A percentile compares a stretch with the other conserved stretches of the same genome.
phyloP scores from a whole-genome alignment of 192 early-diverging fungal genomes.

The Irineochytrium annulatum region DNA sequence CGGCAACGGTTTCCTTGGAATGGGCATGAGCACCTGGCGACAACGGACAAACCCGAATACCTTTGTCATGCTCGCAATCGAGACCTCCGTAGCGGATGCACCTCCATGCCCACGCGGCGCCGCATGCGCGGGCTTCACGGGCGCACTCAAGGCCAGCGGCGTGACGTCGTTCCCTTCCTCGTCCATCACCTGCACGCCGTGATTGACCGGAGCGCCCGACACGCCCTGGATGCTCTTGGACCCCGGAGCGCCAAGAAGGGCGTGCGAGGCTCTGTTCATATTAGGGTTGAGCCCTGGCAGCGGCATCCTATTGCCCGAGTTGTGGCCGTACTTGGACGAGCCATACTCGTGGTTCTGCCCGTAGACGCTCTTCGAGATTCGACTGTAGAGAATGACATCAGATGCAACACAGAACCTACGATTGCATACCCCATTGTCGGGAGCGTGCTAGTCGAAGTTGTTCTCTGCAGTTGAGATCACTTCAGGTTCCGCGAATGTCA shows the following conservation, averaged over 20 bases:
- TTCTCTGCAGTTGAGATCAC: too few relatives aligned
- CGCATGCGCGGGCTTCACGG: background rate
- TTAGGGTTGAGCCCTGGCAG: too few relatives aligned
- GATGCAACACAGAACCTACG: too few relatives aligned
- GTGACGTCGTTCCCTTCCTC: constrained; percentile 62
- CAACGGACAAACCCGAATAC: constrained; percentile 1
- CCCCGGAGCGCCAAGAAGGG: background rate
- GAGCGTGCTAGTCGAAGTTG: too few relatives aligned
- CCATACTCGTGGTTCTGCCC: too few relatives aligned
- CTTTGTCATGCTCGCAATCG: constrained; percentile 26
- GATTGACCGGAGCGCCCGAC: background rate
- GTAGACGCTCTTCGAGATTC: too few relatives aligned
- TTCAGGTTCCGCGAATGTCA: too few relatives aligned
- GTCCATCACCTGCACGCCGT: constrained; percentile 38
- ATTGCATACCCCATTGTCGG: too few relatives aligned
- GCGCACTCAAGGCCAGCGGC: constrained; percentile 38
- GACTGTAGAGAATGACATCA: too few relatives aligned
- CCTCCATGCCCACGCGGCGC: constrained; percentile 13
- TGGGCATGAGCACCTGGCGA: background rate
- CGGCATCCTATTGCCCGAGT: too few relatives aligned
- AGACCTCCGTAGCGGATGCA: constrained; percentile 22
- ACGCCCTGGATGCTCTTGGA: constrained; percentile 2
- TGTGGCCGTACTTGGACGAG: too few relatives aligned
- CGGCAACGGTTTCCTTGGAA: constrained; percentile 46
- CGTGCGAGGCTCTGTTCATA: too few relatives aligned